phyloP scores from a whole-genome alignment of 169 alveolate genomes.

The Hammondia hammondi region DNA sequence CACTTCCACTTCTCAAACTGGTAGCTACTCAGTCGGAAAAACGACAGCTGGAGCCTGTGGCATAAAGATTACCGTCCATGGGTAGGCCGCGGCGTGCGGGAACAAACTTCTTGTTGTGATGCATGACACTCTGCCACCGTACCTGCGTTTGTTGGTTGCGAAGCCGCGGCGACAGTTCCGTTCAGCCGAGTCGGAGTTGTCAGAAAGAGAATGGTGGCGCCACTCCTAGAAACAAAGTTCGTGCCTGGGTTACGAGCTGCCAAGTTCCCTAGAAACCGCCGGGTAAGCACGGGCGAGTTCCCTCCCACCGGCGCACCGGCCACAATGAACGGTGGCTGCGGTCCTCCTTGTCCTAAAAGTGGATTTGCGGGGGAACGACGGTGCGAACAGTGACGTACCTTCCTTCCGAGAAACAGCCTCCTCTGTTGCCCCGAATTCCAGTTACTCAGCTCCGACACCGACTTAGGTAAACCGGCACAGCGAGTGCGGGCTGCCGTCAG shows the following conservation, averaged over 20 bases:
- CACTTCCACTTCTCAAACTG: no score
- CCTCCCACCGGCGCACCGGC: background rate
- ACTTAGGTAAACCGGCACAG: background rate
- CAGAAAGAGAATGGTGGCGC: background rate
- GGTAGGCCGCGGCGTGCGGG: no score
- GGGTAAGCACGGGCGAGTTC: background rate
- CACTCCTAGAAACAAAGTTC: background rate
- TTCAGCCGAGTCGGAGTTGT: background rate
- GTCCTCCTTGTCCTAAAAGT: background rate
- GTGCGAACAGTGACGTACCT: background rate
- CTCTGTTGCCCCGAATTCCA: background rate
- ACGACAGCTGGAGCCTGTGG: no score
- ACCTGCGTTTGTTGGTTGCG: background rate
- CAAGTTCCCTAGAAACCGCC: background rate
- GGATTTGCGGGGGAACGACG: background rate
- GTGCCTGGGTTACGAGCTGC: background rate
- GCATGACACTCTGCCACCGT: background rate
- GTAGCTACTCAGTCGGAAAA: no score
- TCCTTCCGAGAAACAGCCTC: background rate
- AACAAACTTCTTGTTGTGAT: no score
- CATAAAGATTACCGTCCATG: no score
- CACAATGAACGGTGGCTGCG: no score
- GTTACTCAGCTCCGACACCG: background rate
- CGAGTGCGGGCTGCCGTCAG: background rate
- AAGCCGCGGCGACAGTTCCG: background rate